These are phyloP conservation scores for Halenospora varia DNA, from an alignment of 495 filamentous ascomycete genomes.

Conservation along the genomic window DNA sequence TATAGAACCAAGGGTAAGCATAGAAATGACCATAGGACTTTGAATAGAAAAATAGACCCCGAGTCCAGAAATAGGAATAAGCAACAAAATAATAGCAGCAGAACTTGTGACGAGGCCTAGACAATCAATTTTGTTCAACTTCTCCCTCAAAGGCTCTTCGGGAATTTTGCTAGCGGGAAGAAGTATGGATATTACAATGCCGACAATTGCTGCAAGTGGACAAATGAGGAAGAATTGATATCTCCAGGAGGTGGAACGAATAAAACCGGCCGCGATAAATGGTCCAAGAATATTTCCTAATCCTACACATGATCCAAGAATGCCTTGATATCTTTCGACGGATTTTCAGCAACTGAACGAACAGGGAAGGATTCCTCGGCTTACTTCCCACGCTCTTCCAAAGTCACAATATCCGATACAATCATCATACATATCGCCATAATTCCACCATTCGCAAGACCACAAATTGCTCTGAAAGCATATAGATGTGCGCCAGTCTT, in stretches of 20 bases:
- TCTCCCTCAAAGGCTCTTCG: conserved; percentile 31
- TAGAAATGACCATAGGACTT: conserved; percentile 57
- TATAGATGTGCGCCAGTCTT: conserved; percentile 68
- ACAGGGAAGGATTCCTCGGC: background rate
- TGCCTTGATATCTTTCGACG: conserved; percentile 35
- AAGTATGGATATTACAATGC: conserved; percentile 27
- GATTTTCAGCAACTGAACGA: background rate
- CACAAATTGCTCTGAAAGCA: conserved; percentile 54
- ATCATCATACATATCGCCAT: conserved; percentile 76
- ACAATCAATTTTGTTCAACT: conserved; percentile 53
- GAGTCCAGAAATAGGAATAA: conserved; percentile 61
- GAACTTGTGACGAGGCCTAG: conserved; percentile 46
- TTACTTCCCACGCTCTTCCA: conserved; percentile 70
- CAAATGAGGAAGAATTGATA: conserved; percentile 22
- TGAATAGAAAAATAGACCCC: conserved; percentile 57
- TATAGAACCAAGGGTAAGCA: conserved; percentile 50
- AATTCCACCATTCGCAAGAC: conserved; percentile 83
- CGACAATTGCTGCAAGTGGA: conserved; percentile 22
- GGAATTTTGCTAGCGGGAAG: conserved; percentile 34
- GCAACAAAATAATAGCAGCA: conserved; percentile 50
- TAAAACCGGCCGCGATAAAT: conserved; percentile 35
- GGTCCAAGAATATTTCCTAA: conserved; percentile 38
- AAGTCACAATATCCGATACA: conserved; percentile 70
- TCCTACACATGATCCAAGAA: conserved; percentile 35
- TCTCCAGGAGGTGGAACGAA: conserved; percentile 24